Evolutionary conservation across 2,329 filamentous ascomycete genomes (phyloP), one percentile per base, ranked within the genome.

Genomic region (Stagonosporopsis cucurbitacearum): DNA sequence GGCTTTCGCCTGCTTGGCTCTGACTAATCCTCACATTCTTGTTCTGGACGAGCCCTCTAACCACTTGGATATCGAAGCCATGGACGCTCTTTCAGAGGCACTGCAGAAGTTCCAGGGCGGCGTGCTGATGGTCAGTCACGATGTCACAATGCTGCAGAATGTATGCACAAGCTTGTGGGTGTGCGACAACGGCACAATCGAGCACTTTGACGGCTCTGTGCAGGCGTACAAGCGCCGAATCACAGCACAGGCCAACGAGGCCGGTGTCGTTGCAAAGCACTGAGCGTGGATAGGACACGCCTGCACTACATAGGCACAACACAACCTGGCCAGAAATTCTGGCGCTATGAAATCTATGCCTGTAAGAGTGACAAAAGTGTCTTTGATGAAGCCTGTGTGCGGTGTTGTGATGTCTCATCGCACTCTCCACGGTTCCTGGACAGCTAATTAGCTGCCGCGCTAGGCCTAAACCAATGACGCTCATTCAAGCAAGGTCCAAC

Each of bases 1-100:
- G 2, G 95, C 95, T 7, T 99, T 99, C 77, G 94, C 95, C n/a
- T 98, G 94, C 73, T 79, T 99, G 59, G 94, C 92, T 0, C 81
- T 99, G 63, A 91, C 88, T 44, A 96, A 98, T 77, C 95, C 95
- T 17, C 95, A 99, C 73, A 98, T 99, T 64, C 84, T 99, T 42
- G 94, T 99, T 58, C 90, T 99, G 46, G 95, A 99, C 84, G 95
- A 99, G 78, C 95, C 95, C 75, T 96, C 92, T 62, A 99, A 99
- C 81, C 95, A 99, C 78, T 82, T 99, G 69, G 95, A 99, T 86
- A 98, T 99, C 67, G 95, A 99, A 77, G 95, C 95, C 62, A 97
- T 99, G 95, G 95, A 99, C 76, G 94, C 95, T 11, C 82, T 99
- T 48, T 88, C 91, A 4, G 87, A 89, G 26, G 95, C 95, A 15